A percentile compares a stretch with the other conserved stretches of the same genome.
Conservation (phyloP, 768 basidiomycete species). For the Mycena crocata region DNA sequence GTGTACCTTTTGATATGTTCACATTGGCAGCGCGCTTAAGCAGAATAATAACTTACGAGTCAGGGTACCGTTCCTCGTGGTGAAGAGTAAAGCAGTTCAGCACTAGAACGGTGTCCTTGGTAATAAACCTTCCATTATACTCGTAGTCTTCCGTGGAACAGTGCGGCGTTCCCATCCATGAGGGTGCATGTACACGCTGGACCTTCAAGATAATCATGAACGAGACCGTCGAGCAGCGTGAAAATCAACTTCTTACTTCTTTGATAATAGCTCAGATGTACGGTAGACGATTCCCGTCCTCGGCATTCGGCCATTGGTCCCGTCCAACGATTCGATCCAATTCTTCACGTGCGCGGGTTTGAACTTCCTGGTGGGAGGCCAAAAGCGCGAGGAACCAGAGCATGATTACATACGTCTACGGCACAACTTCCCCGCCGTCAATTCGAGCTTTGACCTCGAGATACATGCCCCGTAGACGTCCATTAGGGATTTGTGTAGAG, state of each 20-base stretch:
- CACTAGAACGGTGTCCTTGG: conserved; percentile 41
- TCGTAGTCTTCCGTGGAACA: conserved; percentile 43
- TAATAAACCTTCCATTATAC: conserved; percentile 46
- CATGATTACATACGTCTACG: conserved; percentile 46
- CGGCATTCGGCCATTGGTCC: conserved; percentile 39
- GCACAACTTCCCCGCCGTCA: conserved; percentile 45
- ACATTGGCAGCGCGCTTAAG: background rate
- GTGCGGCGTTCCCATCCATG: conserved; percentile 44
- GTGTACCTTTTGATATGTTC: conserved; percentile 24
- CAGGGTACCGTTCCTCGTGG: conserved; percentile 44
- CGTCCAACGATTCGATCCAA: conserved; percentile 48
- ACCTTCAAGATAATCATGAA: conserved; percentile 33
- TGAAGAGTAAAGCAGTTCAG: conserved; percentile 43
- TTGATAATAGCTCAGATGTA: conserved; percentile 45
- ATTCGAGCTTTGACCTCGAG: conserved; percentile 41
- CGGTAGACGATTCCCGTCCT: conserved; percentile 39
- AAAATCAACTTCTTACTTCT: too few species aligned
- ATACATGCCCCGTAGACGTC: conserved; percentile 49
- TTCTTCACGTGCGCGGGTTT: conserved; percentile 47
- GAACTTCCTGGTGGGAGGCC: conserved; percentile 43
- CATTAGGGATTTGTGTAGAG: conserved; percentile 39
- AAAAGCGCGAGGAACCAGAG: conserved; percentile 47
- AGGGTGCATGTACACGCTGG: conserved; percentile 37
- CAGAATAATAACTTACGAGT: conserved; percentile 39
- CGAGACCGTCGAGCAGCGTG: too few species aligned